These are phyloP conservation scores for Puccinia horiana DNA, from an alignment of 1,284 basidiomycete genomes.

Conservation along the genomic window DNA sequence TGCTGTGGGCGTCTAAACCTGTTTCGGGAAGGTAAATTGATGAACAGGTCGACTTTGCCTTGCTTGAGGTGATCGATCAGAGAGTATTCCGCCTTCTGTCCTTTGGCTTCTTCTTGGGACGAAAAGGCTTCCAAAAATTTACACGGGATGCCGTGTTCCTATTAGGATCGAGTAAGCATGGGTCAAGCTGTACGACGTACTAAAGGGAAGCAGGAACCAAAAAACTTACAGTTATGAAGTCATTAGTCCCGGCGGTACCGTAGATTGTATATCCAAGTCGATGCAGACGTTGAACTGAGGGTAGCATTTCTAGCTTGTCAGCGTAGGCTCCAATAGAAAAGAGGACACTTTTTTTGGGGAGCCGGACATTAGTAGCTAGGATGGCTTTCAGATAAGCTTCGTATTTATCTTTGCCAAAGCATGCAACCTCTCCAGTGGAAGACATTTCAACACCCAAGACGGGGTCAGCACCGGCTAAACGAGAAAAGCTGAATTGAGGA, in stretches of 20 bases:
- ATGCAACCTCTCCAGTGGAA: conserved; percentile 98
- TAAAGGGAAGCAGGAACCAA: not conserved
- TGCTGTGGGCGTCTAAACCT: conserved; percentile 94
- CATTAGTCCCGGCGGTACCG: conserved; percentile 92
- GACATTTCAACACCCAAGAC: conserved; percentile 99
- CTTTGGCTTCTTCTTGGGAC: conserved; percentile 68
- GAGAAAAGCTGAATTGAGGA: conserved; percentile 95
- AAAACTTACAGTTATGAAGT: conserved; percentile 81
- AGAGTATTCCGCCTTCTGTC: conserved; percentile 93
- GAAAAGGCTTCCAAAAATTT: conserved; percentile 86
- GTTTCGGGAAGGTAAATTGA: conserved; percentile 98
- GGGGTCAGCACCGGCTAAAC: conserved; percentile 92
- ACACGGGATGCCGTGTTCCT: conserved; percentile 60
- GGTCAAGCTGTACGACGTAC: not conserved
- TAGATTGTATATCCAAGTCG: conserved; percentile 94
- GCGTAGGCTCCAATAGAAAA: conserved; percentile 94
- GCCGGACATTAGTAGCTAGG: conserved; percentile 90
- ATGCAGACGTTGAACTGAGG: conserved; percentile 93
- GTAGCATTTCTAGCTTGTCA: conserved; percentile 95
- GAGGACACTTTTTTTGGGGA: conserved; percentile 92
- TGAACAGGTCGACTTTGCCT: conserved; percentile 97
- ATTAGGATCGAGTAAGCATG: not conserved
- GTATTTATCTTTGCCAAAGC: conserved; percentile 96
- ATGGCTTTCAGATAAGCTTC: conserved; percentile 97
- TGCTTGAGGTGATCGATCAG: conserved; percentile 91